Conservation (phyloP, 1,284 basidiomycete species). For the Pulveroboletus sp. region DNA sequence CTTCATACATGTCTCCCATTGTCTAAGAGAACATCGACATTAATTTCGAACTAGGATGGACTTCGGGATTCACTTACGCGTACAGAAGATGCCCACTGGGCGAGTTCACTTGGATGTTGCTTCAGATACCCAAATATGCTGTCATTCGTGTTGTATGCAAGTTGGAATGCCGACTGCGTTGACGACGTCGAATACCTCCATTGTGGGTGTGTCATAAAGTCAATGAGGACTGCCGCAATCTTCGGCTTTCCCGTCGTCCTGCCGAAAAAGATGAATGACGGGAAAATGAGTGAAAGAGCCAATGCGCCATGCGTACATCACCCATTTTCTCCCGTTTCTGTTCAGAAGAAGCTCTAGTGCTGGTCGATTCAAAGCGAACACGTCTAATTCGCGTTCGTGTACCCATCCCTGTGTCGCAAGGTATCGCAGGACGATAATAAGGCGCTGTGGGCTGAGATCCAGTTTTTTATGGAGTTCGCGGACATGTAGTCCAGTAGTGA, state of each 20-base stretch:
- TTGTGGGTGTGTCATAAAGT: conserved; percentile 25
- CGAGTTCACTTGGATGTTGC: conserved; percentile 1
- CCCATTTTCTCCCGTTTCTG: conserved; percentile 25
- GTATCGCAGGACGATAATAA: conserved; percentile 24
- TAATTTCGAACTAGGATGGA: neutral
- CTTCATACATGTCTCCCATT: conserved; percentile 11
- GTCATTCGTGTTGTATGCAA: conserved; percentile 23
- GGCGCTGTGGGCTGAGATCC: conserved; percentile 24
- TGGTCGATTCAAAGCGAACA: conserved; percentile 25
- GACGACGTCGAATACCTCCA: conserved; percentile 28
- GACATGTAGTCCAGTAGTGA: conserved; percentile 15
- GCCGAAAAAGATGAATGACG: neutral
- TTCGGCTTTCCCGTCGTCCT: conserved; percentile 28
- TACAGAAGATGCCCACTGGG: conserved; percentile 11
- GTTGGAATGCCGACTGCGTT: conserved; percentile 28
- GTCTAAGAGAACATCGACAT: neutral
- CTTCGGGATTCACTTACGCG: neutral
- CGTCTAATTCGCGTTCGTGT: conserved; percentile 19
- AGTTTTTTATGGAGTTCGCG: conserved; percentile 19
- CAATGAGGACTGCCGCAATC: conserved; percentile 19
- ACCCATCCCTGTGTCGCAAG: conserved; percentile 29
- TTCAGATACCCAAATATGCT: conserved; percentile 20
- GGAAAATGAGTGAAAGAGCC: neutral
- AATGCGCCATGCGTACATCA: conserved; percentile 12
- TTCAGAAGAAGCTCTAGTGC: conserved; percentile 26